Conservation (phyloP, 2,329 filamentous ascomycete species). For the Chalaropsis ovoidea region DNA sequence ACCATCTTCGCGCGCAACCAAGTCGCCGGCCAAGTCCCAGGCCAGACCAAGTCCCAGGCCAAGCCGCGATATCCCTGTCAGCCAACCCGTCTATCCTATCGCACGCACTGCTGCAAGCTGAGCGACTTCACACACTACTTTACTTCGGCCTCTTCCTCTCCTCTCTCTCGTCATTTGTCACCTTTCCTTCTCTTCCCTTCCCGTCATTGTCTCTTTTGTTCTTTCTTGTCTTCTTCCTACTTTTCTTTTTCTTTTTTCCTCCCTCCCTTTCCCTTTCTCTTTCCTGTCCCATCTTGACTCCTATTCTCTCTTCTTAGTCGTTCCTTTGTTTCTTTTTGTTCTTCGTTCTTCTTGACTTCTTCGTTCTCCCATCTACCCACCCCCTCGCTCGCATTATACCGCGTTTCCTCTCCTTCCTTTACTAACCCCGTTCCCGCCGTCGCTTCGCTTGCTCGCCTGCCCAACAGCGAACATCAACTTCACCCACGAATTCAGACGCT, state of each 20-base stretch:
- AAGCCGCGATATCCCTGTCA: too few relatives aligned
- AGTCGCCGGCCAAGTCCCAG: too few relatives aligned
- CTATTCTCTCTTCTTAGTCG: constrained; percentile 9
- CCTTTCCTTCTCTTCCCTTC: not conserved
- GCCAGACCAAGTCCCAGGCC: too few relatives aligned
- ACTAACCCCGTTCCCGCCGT: not conserved
- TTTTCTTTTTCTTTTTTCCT: constrained; percentile 3
- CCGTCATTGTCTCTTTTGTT: not conserved
- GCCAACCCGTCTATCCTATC: too few relatives aligned
- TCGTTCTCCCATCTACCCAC: not conserved
- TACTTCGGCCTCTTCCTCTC: constrained; percentile 3
- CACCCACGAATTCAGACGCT: constrained; percentile 27
- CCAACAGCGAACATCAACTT: constrained; percentile 30
- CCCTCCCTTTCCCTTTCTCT: not conserved
- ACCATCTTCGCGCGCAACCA: not conserved
- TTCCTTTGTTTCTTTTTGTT: constrained; percentile 13
- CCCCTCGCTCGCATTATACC: not conserved
- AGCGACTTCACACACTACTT: not conserved
- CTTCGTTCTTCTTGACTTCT: constrained; percentile 1
- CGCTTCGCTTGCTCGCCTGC: not conserved
- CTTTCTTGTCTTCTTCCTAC: constrained; percentile 2
- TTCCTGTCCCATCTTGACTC: not conserved
- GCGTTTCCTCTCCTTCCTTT: not conserved
- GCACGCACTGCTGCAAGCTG: not conserved
- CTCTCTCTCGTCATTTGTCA: constrained; percentile 3